Base-by-base conservation (phyloP, 225 moss, liverwort and hornwort species). In the Rhytidiadelphus loreus region DNA sequence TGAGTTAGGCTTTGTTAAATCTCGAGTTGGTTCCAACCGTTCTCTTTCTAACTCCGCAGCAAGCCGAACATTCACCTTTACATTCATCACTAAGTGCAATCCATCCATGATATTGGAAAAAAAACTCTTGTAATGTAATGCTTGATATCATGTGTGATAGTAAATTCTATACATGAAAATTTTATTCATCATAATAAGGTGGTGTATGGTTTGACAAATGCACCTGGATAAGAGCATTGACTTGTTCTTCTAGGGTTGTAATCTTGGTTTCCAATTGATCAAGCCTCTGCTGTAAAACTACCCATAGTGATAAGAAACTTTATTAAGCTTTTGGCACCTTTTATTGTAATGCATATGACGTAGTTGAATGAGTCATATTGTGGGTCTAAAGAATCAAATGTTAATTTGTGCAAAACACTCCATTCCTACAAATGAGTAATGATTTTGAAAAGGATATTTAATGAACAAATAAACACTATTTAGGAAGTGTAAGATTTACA, bases 41-140 rank as follows among this genome's bases (percentile, higher is more conserved):
- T 35, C 37, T 52, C 53, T 77, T 53, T 23, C 6, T 0, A 53
- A 0, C 23, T 37, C 9, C 5, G 0, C 0, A 23, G 0, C 23
- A 53, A 77, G 37, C 0, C 1, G 0, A 77, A 14, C 35, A 77
- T 77, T 53, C 6, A 1, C 23, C 77, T 77, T 53, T 53, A 53
- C 8, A 3, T 53, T 37, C 53, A 77, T 77, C 23, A 53, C 53
- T 35, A 23, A 53, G 23, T 77, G 8, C 77, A 77, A 53, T 35
- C 23, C 77, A 53, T 53, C 6, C 21, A 77, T 35, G 23, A 77
- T 53, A 77, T 53, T 77, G 21, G 37, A 77, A 22, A 23, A n/a
- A 53, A 77, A 35, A 77, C 35, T 37, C 53, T 35, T 35, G 3
- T 9, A 77, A 53, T 77, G 23, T 35, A 35, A 53, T 53, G 35